These are phyloP conservation scores for Vaccinium darrowii DNA, from an alignment of 148 eudicot species.

Conservation along the genomic window DNA sequence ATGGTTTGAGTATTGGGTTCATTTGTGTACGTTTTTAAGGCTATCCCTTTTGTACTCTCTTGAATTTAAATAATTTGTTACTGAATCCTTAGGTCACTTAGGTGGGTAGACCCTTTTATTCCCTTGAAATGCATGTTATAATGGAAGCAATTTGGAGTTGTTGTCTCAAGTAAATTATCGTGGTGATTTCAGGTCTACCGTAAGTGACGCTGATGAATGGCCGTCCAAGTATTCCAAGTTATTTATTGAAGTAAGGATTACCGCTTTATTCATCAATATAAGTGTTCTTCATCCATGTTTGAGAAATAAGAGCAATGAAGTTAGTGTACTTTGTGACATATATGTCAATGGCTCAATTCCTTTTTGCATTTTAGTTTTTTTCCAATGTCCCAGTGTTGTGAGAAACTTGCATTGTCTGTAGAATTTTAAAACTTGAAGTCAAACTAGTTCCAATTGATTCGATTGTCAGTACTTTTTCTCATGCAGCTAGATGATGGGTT, in stretches of 20 bases:
- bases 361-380: not conserved
- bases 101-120: not conserved
- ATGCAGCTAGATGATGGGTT: slow-evolving; percentile 88
- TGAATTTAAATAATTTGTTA: not conserved
- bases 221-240: slow-evolving; percentile 95
- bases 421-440: not conserved
- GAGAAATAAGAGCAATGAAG: not conserved
- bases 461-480: not conserved
- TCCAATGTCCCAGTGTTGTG: not conserved
- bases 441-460: slow-evolving; percentile 1
- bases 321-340: not conserved
- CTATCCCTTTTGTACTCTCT: not conserved
- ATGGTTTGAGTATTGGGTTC: not conserved
- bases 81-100: not conserved
- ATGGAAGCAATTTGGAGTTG: slow-evolving; percentile 2
- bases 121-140: not conserved
- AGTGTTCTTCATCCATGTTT: not conserved
- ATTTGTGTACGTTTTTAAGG: not conserved
- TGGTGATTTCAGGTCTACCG: slow-evolving; percentile 72
- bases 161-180: not conserved
- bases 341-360: not conserved
- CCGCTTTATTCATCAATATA: not conserved
- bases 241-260: slow-evolving; percentile 72
- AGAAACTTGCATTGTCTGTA: not conserved
- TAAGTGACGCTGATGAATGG: slow-evolving; percentile 90